Percentiles rank a stretch among this genome's conserved stretches.
Evolutionary conservation across 805 yeast genomes (phyloP).

Genomic region (Nakazawaea anatomiae): DNA sequence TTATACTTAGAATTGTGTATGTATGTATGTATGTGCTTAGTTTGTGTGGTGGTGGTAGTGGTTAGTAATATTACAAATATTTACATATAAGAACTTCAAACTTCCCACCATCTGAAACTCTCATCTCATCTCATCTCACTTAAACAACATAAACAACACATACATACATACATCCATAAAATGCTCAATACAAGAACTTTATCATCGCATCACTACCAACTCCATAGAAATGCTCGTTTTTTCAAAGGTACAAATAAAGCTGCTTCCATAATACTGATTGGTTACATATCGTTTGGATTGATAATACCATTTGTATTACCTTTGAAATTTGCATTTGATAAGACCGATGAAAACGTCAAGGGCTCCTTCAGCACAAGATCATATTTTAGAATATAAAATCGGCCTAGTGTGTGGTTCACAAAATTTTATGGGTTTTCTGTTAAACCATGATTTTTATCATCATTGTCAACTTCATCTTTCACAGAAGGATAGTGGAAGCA

Average conservation of each 20-base stretch:
- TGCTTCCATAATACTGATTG: conserved; percentile 17
- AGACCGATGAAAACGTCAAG: conserved; percentile 12
- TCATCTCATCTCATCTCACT: neutral
- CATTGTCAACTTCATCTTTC: too few relatives aligned
- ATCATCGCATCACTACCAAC: neutral
- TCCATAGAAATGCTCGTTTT: conserved; percentile 2
- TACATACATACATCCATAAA: neutral
- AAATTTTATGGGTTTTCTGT: too few relatives aligned
- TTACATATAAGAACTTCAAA: neutral
- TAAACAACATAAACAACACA: neutral
- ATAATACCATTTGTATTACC: conserved; percentile 29
- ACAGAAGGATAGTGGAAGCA: too few relatives aligned
- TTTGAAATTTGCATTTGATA: conserved; percentile 18
- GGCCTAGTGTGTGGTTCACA: too few relatives aligned
- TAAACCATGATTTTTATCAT: too few relatives aligned
- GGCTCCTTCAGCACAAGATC: conserved; percentile 11
- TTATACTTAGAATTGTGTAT: neutral
- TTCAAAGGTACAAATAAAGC: neutral
- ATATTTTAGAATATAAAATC: conserved; percentile 8
- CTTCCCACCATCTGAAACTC: too few relatives aligned
- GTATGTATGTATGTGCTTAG: neutral
- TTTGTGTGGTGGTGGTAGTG: too few relatives aligned
- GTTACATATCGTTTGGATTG: conserved; percentile 26
- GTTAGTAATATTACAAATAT: neutral
- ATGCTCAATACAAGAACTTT: neutral